A percentile compares a stretch with the other conserved stretches of the same genome.
Conservation (phyloP, 1,139 yeast genomes). For the Sugiyamaella neomexicana region DNA sequence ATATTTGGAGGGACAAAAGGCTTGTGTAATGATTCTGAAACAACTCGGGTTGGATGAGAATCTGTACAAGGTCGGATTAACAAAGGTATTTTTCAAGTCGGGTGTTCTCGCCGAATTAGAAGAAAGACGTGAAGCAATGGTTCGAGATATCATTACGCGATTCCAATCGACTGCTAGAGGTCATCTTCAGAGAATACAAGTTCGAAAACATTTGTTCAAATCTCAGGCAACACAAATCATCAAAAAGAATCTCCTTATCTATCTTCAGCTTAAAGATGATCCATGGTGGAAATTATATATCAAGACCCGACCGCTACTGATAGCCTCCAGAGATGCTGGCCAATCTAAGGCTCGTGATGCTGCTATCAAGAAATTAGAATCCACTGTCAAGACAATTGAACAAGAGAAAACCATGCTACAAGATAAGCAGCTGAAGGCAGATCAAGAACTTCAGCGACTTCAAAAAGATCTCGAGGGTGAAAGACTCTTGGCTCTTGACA, state of each 20-base stretch:
- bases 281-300: slow-evolving; percentile 82
- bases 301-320: slow-evolving; percentile 73
- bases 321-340: slow-evolving; percentile 60
- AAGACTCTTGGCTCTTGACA: slow-evolving; percentile 45
- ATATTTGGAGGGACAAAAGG: slow-evolving; percentile 52
- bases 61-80: slow-evolving; percentile 72
- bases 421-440: slow-evolving; percentile 39
- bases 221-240: slow-evolving; percentile 73
- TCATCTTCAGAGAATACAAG: slow-evolving; percentile 53
- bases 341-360: slow-evolving; percentile 59
- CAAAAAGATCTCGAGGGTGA: slow-evolving; percentile 44
- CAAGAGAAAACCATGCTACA: slow-evolving; percentile 37
- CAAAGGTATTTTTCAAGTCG: slow-evolving; percentile 93
- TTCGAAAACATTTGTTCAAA: slow-evolving; percentile 53
- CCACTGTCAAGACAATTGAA: slow-evolving; percentile 40
- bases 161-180: slow-evolving; percentile 77
- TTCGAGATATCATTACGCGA: slow-evolving; percentile 56
- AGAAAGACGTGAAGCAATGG: slow-evolving; percentile 65
- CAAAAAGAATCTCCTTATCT: slow-evolving; percentile 58
- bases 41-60: slow-evolving; percentile 61
- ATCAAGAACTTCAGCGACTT: slow-evolving; percentile 43
- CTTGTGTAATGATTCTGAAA: slow-evolving; percentile 66
- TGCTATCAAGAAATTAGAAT: slow-evolving; percentile 57
- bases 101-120: slow-evolving; percentile 94
- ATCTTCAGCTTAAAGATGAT: slow-evolving; percentile 55